These are phyloP conservation scores for Nicotiana tomentosiformis DNA, from an alignment of 257 asterid species.

Conservation along the genomic window DNA sequence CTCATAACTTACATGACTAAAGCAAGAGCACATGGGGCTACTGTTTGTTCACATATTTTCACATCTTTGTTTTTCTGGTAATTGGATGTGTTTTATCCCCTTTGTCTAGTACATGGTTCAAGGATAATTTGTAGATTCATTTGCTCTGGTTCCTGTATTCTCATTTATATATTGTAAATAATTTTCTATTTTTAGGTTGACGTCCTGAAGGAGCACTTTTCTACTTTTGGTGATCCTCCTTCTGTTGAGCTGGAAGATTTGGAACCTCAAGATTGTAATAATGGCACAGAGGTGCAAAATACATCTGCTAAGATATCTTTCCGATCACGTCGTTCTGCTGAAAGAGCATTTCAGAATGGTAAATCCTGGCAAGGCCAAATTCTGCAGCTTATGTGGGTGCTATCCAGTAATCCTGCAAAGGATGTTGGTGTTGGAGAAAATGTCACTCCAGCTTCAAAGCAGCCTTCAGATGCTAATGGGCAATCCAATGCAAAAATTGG, in stretches of 20 bases:
- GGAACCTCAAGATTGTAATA: slow-evolving; percentile 34
- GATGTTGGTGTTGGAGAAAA: slow-evolving; percentile 19
- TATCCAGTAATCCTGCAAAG: slow-evolving; percentile 23
- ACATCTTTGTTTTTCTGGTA: background rate
- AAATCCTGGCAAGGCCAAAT: slow-evolving; percentile 80
- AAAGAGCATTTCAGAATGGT: slow-evolving; percentile 75
- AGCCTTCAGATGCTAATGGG: slow-evolving; percentile 15
- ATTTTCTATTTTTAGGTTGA: slow-evolving; percentile 41
- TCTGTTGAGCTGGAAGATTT: slow-evolving; percentile 62
- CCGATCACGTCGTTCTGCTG: slow-evolving; percentile 69
- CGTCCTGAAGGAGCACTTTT: slow-evolving; percentile 76
- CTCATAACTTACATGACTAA: background rate
- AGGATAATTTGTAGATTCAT: background rate
- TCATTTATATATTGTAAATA: background rate
- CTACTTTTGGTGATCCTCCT: slow-evolving; percentile 65
- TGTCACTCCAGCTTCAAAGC: slow-evolving; percentile 12
- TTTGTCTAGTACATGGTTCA: background rate
- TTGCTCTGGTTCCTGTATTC: background rate
- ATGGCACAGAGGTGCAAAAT: slow-evolving; percentile 24
- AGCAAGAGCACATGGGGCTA: background rate
- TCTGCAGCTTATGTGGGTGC: slow-evolving; percentile 63
- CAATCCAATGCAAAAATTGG: slow-evolving; percentile 19
- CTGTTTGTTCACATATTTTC: background rate
- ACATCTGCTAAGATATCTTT: slow-evolving; percentile 65
- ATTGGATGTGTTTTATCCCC: background rate